Base-by-base conservation (phyloP, 768 basidiomycete species). In the Kwoniella pini region DNA sequence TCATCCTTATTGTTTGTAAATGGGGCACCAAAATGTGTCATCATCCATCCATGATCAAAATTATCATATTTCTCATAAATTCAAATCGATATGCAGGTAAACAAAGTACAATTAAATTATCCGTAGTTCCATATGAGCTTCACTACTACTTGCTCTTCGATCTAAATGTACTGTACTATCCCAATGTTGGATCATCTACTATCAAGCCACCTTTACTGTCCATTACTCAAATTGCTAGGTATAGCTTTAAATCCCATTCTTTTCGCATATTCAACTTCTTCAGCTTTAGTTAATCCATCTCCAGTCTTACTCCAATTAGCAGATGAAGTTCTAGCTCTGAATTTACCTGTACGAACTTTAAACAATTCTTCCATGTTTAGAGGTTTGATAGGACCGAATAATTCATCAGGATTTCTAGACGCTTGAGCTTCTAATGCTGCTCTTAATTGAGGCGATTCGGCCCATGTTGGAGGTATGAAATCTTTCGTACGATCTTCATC, bases 291-390 rank as follows among this genome's bases (percentile, higher is more conserved):
- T 69, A 98, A 80, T 24, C 86, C 83, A 80, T 97, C 95, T n/a
- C 87, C 80, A 5, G 48, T 50, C n/a, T 91, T 91, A 5, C 86
- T 84, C 95, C 95, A 98, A 76, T 96, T 96, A 31, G 95, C 95
- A 11, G 91, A 94, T 71, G 91, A 94, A 9, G 91, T 90, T 46
- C 95, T 83, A 6, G 90, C 88, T 59, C 94, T 83, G 82, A 96
- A 96, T 50, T 86, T 87, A 63, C 86, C 82, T 26, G 81, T 83
- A 70, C 86, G 84, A 24, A 70, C 72, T 45, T 78, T 78, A 83
- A 99, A 99, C 64, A 98, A 83, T 72, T 97, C 92, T 67, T 94
- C 92, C 92, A 98, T 96, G 63, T 82, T 83, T 55, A 97, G 80
- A 4, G 90, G 89, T 58, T 85, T 84, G 68, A 99, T 88, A 7